Evolutionary conservation across 1,139 yeast species (phyloP), one percentile per base, ranked within the genome.

Genomic region (Lodderomyces pseudojiufengensis): DNA sequence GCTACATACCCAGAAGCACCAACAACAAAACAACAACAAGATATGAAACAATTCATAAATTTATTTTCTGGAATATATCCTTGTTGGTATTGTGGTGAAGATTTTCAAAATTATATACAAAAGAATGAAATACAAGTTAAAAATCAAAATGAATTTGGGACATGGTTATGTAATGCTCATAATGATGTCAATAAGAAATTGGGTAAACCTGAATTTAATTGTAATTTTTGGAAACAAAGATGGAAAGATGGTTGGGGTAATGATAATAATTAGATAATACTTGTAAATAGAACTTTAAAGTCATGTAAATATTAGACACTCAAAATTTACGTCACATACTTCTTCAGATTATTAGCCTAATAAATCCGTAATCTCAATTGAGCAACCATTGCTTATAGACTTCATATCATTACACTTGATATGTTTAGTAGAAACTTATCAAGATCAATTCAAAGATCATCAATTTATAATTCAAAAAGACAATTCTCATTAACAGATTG

Each of bases 131-230:
- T 95, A 5, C 68, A 70, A 42, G 87, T 84, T 4, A 66, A 61
- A 9, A 75, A 78, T 9, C 87, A 85, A 50, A 95, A 87, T 36
- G 83, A 78, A 38, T 77, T 92, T 48, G 95, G 97, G 1, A 69
- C 62, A 47, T 92, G 99, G 99, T 64, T 92, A 39, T 94, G 98
- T 61, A 84, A 80, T 44, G 97, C 97, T 3, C 98, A 92, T 61
- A 92, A 92, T 54, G 85, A 77, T 28, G 97, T 94, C 18, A 92
- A 94, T 57, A 65, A 55, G 12, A 90, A 88, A 57, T 58, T 90
- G 21, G 95, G 95, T 1, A 92, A 92, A 60, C 88, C 87, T 4
- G 65, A 66, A 41, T 92, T 92, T 54, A 88, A 92, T 55, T 92
- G 97, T 53, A 68, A 78, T 41, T 71, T 85, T 47, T 94, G 98